Percentiles rank a stretch among this genome's conserved stretches.
Conservation (phyloP, 768 basidiomycete species). For the Astraeus odoratus region DNA sequence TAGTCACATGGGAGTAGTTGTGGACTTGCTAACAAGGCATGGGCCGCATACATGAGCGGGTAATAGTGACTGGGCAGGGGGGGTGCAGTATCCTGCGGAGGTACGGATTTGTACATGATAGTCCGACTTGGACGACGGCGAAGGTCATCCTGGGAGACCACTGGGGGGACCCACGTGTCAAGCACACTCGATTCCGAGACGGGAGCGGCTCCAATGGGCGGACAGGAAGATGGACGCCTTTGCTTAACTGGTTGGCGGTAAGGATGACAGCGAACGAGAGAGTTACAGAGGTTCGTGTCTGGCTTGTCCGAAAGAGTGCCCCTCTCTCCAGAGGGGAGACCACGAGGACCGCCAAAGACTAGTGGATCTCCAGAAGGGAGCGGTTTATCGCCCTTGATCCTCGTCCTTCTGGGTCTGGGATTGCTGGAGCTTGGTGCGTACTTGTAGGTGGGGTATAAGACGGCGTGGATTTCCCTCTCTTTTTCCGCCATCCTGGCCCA, state of each 20-base stretch:
- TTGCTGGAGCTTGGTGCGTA: constrained; percentile 26
- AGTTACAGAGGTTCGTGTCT: constrained; percentile 3
- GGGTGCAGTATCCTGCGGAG: constrained; percentile 8
- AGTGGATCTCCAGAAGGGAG: background rate
- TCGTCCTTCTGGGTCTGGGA: constrained; percentile 7
- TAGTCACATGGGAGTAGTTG: background rate
- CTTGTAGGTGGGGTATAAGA: constrained; percentile 38
- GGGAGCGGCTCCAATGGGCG: constrained; percentile 31
- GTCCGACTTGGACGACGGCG: constrained; percentile 28
- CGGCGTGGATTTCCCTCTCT: constrained; percentile 40
- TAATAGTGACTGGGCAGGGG: background rate
- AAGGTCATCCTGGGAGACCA: constrained; percentile 26
- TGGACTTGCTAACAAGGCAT: constrained; percentile 13
- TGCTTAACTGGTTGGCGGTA: constrained; percentile 16
- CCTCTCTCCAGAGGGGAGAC: background rate
- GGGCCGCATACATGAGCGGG: background rate
- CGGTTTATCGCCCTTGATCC: constrained; percentile 15
- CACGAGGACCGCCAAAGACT: constrained; percentile 5
- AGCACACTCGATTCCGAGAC: constrained; percentile 10
- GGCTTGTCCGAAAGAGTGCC: background rate
- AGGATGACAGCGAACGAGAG: constrained; percentile 15
- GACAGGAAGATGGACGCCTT: constrained; percentile 37
- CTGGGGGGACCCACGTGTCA: constrained; percentile 15
- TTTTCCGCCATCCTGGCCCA: constrained; percentile 45
- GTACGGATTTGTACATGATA: constrained; percentile 29